Percentiles rank a stretch among this genome's conserved stretches.
Conservation (phyloP, 202 grass and related monocot species). For the Elaeis oleifera region DNA sequence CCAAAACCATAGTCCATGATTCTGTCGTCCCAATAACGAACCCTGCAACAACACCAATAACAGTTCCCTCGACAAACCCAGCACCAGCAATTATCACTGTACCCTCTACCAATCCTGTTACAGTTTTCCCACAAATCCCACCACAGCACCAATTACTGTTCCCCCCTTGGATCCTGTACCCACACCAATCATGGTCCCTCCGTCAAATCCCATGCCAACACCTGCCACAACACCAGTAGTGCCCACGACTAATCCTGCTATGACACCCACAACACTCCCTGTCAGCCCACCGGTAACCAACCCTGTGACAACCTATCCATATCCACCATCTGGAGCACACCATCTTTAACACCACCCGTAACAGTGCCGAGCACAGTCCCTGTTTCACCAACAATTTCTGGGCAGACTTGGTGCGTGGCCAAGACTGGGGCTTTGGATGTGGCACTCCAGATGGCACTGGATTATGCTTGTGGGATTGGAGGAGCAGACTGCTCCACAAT, state of each 20-base stretch:
- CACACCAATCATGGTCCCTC: constrained; percentile 8
- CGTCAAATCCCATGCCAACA: constrained; percentile 27
- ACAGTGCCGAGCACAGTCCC: constrained; percentile 33
- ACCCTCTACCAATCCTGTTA: constrained; percentile 24
- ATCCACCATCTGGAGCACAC: constrained; percentile 28
- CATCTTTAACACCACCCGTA: constrained; percentile 34
- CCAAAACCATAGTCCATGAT: too few relatives aligned
- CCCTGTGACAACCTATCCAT: constrained; percentile 54
- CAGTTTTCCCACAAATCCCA: constrained; percentile 42
- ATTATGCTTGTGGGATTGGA: constrained; percentile 81
- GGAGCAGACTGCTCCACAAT: constrained; percentile 73
- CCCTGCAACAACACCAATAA: constrained; percentile 16
- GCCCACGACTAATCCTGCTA: constrained; percentile 53
- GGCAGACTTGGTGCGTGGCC: constrained; percentile 79
- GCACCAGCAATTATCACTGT: constrained; percentile 55
- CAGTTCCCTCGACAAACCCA: constrained; percentile 59
- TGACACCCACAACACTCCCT: constrained; percentile 37
- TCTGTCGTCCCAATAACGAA: too few relatives aligned
- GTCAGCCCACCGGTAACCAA: constrained; percentile 56
- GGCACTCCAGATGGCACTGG: constrained; percentile 49
- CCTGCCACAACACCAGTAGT: not conserved
- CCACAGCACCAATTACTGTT: constrained; percentile 35
- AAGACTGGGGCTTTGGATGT: constrained; percentile 45
- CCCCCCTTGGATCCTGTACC: constrained; percentile 46
- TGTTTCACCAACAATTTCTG: constrained; percentile 15